Conservation (phyloP, 1,284 basidiomycete species). For the Cryptococcus wingfieldii region DNA sequence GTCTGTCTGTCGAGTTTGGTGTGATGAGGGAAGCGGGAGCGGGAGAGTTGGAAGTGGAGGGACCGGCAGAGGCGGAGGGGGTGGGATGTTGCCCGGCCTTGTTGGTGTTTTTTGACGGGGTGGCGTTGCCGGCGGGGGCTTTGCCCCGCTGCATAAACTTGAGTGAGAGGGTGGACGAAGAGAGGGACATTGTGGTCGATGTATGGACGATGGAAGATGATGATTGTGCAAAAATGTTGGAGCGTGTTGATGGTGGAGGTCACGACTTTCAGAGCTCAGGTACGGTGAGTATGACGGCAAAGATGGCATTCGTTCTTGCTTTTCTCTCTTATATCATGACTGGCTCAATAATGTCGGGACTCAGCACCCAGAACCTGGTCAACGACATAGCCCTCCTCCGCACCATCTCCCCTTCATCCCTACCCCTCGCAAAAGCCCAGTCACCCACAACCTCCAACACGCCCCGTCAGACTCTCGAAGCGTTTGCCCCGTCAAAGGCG, state of each 20-base stretch:
- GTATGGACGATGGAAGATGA: too few species aligned
- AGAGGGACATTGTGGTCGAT: slow-evolving; percentile 30
- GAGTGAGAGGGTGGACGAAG: slow-evolving; percentile 41
- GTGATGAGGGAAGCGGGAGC: not conserved
- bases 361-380: not conserved
- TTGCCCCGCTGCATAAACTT: slow-evolving; percentile 48
- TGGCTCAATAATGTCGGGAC: not conserved
- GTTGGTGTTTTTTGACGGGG: not conserved
- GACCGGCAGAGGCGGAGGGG: slow-evolving; percentile 2
- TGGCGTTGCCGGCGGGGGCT: slow-evolving; percentile 17
- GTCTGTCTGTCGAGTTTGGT: not conserved
- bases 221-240: too few species aligned
- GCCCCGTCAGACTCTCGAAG: slow-evolving; percentile 1
- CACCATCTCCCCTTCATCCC: not conserved
- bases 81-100: slow-evolving; percentile 2
- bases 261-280: too few species aligned
- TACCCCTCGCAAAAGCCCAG: not conserved
- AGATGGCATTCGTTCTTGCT: too few species aligned
- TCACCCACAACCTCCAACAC: not conserved
- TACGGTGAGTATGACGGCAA: too few species aligned
- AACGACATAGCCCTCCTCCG: not conserved
- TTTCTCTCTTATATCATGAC: not conserved
- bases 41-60: not conserved
- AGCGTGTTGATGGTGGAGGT: too few species aligned
- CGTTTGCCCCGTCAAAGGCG: slow-evolving; percentile 2